Evolutionary conservation across 2,329 filamentous ascomycete species (phyloP).

Genomic region (Annulohypoxylon truncatum): DNA sequence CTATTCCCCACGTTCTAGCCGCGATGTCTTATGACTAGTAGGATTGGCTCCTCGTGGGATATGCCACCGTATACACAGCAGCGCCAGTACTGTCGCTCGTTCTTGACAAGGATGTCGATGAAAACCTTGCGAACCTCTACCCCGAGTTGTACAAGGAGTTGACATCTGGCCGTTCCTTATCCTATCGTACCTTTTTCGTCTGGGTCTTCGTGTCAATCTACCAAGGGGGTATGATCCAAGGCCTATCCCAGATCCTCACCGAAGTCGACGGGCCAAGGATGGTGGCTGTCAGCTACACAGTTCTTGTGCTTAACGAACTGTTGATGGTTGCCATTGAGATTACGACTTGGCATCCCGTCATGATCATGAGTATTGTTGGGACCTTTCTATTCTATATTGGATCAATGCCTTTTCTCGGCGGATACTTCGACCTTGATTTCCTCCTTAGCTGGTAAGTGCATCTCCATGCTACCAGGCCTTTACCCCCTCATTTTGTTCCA

Average conservation of each 20-base stretch:
- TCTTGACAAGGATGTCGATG: slow-evolving; percentile 94
- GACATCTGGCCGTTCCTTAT: slow-evolving; percentile 86
- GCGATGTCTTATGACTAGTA: slow-evolving; percentile 50
- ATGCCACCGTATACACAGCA: slow-evolving; percentile 96
- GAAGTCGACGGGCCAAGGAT: slow-evolving; percentile 79
- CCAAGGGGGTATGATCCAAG: slow-evolving; percentile 94
- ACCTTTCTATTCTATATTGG: slow-evolving; percentile 85
- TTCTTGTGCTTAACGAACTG: slow-evolving; percentile 91
- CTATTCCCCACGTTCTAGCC: not conserved
- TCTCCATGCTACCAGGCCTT: not conserved
- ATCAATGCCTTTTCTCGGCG: slow-evolving; percentile 84
- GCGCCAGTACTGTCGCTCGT: slow-evolving; percentile 92
- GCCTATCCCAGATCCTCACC: slow-evolving; percentile 88
- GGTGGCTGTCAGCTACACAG: slow-evolving; percentile 92
- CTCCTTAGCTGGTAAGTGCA: slow-evolving; percentile 73
- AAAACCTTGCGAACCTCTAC: slow-evolving; percentile 92
- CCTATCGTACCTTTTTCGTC: slow-evolving; percentile 93
- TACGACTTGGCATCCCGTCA: slow-evolving; percentile 95
- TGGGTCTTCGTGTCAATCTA: slow-evolving; percentile 97
- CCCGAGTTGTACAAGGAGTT: slow-evolving; percentile 98
- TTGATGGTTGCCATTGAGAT: slow-evolving; percentile 98
- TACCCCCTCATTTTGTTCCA: not conserved
- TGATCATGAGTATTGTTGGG: slow-evolving; percentile 86
- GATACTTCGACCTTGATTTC: slow-evolving; percentile 89
- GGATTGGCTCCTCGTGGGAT: slow-evolving; percentile 97